Percentiles rank a stretch among this genome's conserved stretches.
Conservation (phyloP, 2,329 filamentous ascomycete species). For the Stemphylium vesicarium region DNA sequence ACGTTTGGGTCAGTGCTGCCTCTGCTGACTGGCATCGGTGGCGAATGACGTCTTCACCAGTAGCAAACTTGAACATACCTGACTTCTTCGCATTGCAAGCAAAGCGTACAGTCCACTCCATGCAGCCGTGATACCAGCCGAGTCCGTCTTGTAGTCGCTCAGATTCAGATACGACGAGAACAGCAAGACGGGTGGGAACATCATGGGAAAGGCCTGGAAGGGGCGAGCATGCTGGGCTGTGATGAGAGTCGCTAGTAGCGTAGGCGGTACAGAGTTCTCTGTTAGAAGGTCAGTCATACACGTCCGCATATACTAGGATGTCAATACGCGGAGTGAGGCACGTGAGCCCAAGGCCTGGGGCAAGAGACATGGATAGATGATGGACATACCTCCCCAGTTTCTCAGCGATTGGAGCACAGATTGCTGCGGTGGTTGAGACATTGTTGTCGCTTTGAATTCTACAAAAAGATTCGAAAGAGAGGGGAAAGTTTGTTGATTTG, state of each 20-base stretch:
- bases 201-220: slow-evolving; percentile 69
- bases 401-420: slow-evolving; percentile 54
- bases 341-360: slow-evolving; percentile 1
- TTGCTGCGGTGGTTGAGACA: slow-evolving; percentile 50
- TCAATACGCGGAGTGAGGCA: slow-evolving; percentile 3
- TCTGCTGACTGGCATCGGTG: background rate
- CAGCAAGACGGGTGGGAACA: slow-evolving; percentile 70
- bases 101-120: slow-evolving; percentile 71
- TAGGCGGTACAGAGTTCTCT: slow-evolving; percentile 71
- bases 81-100: slow-evolving; percentile 64
- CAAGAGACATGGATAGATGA: background rate
- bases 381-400: slow-evolving; percentile 59
- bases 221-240: slow-evolving; percentile 71
- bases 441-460: slow-evolving; percentile 18
- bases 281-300: slow-evolving; percentile 13
- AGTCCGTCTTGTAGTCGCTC: slow-evolving; percentile 66
- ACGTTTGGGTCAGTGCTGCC: background rate
- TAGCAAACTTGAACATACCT: slow-evolving; percentile 35
- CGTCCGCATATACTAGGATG: background rate
- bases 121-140: slow-evolving; percentile 67
- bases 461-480: background rate
- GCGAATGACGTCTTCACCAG: background rate
- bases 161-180: slow-evolving; percentile 72
- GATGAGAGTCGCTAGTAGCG: slow-evolving; percentile 69
- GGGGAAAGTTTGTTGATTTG: background rate